Evolutionary conservation across 73 alveolate species (phyloP).

Genomic region (Paramecium sexaurelia): DNA sequence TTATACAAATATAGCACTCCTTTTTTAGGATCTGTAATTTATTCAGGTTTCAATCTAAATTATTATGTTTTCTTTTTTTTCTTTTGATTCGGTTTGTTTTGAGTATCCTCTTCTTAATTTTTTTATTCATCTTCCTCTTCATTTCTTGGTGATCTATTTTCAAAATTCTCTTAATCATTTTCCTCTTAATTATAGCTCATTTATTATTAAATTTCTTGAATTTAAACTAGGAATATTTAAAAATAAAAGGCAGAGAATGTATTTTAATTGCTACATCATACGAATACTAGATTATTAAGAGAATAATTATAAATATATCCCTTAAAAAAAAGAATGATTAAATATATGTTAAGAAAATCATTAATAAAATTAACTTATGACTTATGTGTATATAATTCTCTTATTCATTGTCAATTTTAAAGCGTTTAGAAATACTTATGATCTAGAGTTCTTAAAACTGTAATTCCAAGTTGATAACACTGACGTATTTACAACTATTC

Average conservation of each 20-base stretch:
- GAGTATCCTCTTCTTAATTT: neutral
- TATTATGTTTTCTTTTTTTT: neutral
- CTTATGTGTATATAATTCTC: neutral
- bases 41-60: conserved; percentile 28
- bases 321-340: no score
- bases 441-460: neutral
- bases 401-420: neutral
- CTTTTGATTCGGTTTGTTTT: neutral
- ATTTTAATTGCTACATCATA: no score
- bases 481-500: neutral
- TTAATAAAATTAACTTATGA: neutral
- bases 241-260: neutral
- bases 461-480: neutral
- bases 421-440: neutral
- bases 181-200: neutral
- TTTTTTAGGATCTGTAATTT: conserved; percentile 9
- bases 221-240: no score
- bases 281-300: no score
- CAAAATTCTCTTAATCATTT: neutral
- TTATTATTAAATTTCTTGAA: neutral
- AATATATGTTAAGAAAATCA: neutral
- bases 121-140: neutral
- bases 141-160: neutral
- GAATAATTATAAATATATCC: no score
- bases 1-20: conserved; percentile 22